Percentiles rank a stretch among this genome's conserved stretches.
Conservation (phyloP, 768 basidiomycete genomes). For the Phylloporus scabripes region DNA sequence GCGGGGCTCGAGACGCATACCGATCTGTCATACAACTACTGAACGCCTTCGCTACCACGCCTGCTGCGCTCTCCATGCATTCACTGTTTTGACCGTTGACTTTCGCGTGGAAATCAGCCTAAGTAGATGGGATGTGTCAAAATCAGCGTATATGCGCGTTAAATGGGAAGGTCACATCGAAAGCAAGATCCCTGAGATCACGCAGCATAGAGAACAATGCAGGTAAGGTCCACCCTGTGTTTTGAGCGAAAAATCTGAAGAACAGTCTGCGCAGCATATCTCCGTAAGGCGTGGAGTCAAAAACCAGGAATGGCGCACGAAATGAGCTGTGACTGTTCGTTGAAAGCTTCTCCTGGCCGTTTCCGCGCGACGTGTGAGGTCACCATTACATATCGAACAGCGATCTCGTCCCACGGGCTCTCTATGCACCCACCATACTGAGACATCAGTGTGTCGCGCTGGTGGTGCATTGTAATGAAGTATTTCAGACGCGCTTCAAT, state of each 20-base stretch:
- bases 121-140: neutral
- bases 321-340: constrained; percentile 70
- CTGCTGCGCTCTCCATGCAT: constrained; percentile 81
- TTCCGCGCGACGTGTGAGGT: constrained; percentile 66
- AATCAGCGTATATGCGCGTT: neutral
- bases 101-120: constrained; percentile 63
- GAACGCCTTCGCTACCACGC: constrained; percentile 86
- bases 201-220: constrained; percentile 75
- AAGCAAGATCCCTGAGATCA: constrained; percentile 80
- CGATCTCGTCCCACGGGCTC: constrained; percentile 82
- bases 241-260: constrained; percentile 71
- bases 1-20: constrained; percentile 29
- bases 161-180: constrained; percentile 52
- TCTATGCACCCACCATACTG: constrained; percentile 56
- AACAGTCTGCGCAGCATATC: constrained; percentile 47
- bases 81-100: constrained; percentile 52
- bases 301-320: constrained; percentile 47
- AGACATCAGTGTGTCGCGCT: constrained; percentile 17
- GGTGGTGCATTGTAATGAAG: constrained; percentile 33
- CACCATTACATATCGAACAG: constrained; percentile 75
- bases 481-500: neutral
- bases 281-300: neutral
- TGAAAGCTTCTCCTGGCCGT: constrained; percentile 68
- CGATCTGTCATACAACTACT: constrained; percentile 83
- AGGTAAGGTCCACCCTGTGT: constrained; percentile 83